Conservation (phyloP, 2,329 filamentous ascomycete genomes). For the Talaromyces islandicus region DNA sequence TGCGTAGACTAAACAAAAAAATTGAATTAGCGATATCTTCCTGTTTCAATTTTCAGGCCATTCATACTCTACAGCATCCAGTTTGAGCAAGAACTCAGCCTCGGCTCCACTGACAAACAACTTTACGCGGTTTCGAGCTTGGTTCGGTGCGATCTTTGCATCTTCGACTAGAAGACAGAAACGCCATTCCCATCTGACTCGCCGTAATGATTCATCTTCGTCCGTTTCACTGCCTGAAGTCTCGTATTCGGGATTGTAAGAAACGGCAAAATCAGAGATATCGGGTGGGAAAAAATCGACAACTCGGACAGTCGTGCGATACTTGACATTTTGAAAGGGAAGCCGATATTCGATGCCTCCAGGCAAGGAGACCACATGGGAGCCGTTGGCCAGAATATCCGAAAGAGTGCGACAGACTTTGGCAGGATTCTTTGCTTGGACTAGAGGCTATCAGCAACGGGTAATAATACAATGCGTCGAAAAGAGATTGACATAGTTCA, state of each 20-base stretch:
- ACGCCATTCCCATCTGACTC: constrained; percentile 67
- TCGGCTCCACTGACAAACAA: constrained; percentile 59
- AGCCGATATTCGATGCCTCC: constrained; percentile 43
- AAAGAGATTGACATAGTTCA: constrained; percentile 13
- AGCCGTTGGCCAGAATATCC: constrained; percentile 45
- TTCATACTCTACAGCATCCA: constrained; percentile 51
- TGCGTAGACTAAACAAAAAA: constrained; percentile 46
- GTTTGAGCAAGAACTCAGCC: constrained; percentile 51
- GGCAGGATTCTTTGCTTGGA: constrained; percentile 42
- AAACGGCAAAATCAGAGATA: constrained; percentile 64
- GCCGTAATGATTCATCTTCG: constrained; percentile 14
- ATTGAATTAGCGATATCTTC: neutral
- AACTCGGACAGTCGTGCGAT: constrained; percentile 65
- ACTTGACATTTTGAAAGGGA: constrained; percentile 70
- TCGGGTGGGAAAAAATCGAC: constrained; percentile 70
- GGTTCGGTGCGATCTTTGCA: constrained; percentile 37
- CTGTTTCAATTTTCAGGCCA: neutral
- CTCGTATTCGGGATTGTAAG: constrained; percentile 38
- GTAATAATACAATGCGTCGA: neutral
- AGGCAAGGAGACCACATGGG: constrained; percentile 42
- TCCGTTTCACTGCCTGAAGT: constrained; percentile 21
- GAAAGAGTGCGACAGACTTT: constrained; percentile 34
- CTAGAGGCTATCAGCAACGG: constrained; percentile 24
- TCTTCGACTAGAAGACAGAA: constrained; percentile 78
- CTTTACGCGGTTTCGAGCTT: constrained; percentile 52